These are phyloP conservation scores for Chalciporus piperatus DNA, from an alignment of 768 basidiomycete genomes.

Conservation along the genomic window DNA sequence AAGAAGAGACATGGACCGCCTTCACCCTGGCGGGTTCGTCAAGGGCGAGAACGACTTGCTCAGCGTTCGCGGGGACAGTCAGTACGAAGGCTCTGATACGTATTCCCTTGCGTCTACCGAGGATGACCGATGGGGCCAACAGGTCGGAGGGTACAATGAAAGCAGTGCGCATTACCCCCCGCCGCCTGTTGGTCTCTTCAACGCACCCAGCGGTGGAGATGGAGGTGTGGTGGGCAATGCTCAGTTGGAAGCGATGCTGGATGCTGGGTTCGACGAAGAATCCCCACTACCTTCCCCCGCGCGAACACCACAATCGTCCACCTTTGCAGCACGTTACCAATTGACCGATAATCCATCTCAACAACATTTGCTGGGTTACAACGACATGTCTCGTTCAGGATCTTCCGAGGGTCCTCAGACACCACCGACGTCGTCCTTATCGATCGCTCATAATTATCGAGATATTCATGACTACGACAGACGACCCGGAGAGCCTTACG, in stretches of 20 bases:
- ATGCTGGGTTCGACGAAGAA: slow-evolving; percentile 75
- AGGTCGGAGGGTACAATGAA: slow-evolving; percentile 96
- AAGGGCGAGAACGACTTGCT: slow-evolving; percentile 63
- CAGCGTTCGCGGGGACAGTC: slow-evolving; percentile 54
- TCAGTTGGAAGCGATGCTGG: slow-evolving; percentile 91
- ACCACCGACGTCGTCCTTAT: slow-evolving; percentile 32
- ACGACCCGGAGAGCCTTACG: slow-evolving; percentile 38
- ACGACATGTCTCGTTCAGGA: slow-evolving; percentile 49
- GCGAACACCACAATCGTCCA: slow-evolving; percentile 26
- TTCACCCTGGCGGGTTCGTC: slow-evolving; percentile 66
- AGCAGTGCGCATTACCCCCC: slow-evolving; percentile 74
- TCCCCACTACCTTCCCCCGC: slow-evolving; percentile 51
- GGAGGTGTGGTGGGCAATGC: slow-evolving; percentile 55
- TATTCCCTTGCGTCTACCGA: slow-evolving; percentile 82
- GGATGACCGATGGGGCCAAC: slow-evolving; percentile 93
- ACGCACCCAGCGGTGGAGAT: slow-evolving; percentile 27
- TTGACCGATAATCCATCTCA: slow-evolving; percentile 51
- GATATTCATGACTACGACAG: slow-evolving; percentile 38
- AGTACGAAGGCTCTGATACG: slow-evolving; percentile 79
- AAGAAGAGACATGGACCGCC: slow-evolving; percentile 75
- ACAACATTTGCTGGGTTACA: slow-evolving; percentile 43
- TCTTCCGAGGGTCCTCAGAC: slow-evolving; percentile 31
- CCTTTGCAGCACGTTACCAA: slow-evolving; percentile 57
- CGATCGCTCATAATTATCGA: slow-evolving; percentile 25
- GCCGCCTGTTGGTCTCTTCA: slow-evolving; percentile 72